Evolutionary conservation across 2,329 filamentous ascomycete genomes (phyloP), one percentile per base, ranked within the genome.

Genomic region (Sporothrix brunneoviolacea): DNA sequence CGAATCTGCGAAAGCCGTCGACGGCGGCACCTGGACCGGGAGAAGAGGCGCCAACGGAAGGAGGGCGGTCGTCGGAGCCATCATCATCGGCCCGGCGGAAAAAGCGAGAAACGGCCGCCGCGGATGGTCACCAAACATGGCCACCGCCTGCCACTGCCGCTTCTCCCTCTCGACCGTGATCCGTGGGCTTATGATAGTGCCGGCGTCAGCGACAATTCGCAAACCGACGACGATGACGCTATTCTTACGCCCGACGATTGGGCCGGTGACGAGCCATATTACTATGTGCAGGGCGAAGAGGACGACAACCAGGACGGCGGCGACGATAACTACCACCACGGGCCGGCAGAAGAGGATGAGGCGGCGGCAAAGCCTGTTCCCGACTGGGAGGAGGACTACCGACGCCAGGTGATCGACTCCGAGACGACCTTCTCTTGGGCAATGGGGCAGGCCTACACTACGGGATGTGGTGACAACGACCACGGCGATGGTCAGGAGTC

Each of bases 101-200:
- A n/a, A 9, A 18, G n/a, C 22, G 40, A 39, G 12, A 9, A 22
- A 16, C 12, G 33, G 18, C 52, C 40, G 40, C 41, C 50, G 15
- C 57, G 55, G 28, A 51, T 56, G 52, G 48, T 45, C 1, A 57
- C 57, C 8, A 47, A 50, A 8, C 18, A 46, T 2, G 55, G 57
- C 50, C 55, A 58, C 41, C 55, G 50, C 15, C 52, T 57, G 49
- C 57, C 57, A 21, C 47, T 57, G 22, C 55, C 55, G 12, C 43
- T 53, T 27, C 32, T 54, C 24, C 43, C 49, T 16, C 27, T 16
- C 12, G 38, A 37, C 16, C 21, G 28, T 10, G 51, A 54, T 9
- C 18, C 50, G 15, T 51, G 46, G 48, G 15, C 24, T 5, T 18
- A 53, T 33, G 19, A 30, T 22, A 28, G 35, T 22, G 37, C 32